Base-by-base conservation (phyloP, 352 stramenopile genomes). In the Globisporangium splendens region DNA sequence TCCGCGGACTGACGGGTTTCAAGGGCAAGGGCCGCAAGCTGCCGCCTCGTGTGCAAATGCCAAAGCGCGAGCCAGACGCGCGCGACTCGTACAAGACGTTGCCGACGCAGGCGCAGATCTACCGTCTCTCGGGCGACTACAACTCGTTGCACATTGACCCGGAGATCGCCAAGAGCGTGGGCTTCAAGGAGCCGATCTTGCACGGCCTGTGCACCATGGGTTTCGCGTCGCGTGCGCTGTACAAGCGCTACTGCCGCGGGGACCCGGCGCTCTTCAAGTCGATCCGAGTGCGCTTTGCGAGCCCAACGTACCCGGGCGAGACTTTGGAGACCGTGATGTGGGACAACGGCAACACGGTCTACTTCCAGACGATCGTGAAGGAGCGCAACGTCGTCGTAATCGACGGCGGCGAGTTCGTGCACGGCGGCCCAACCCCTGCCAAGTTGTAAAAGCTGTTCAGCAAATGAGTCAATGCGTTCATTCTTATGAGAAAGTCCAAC, bases 161-260 rank as follows among this genome's bases (percentile, higher is more conserved):
- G 5, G 76, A 83, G 63, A 87, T 94, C 64, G 92, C 77, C 18
- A 69, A 71, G 74, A 84, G 75, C 60, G 75, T 79, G 31, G 79
- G 72, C 51, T 97, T 91, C 64, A 84, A 89, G 50, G 69, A 81
- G 51, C 92, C 94, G 22, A 93, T 98, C 42, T 67, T 98, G 48
- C 95, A 98, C 64, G 96, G 96, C 6, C 73, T 98, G 20, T 98
- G 92, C 69, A 98, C 86, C 39, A 87, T 98, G 71, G 95, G 90
- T 20, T 83, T 96, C 28, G 77, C 84, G 15, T 80, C 82, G 41
- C 81, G 84, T 38, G 80, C 84, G 49, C 70, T 96, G 12, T 90
- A 91, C 72, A 83, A 89, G 50, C 69, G 75, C 39, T 96, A 89
- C 52, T 95, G 85, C 70, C 58, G 65, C 22, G 83, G 80, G 50